Evolutionary conservation across 352 stramenopile species (phyloP), one percentile per base, ranked within the genome.

Genomic region (Aphanomyces invadans): DNA sequence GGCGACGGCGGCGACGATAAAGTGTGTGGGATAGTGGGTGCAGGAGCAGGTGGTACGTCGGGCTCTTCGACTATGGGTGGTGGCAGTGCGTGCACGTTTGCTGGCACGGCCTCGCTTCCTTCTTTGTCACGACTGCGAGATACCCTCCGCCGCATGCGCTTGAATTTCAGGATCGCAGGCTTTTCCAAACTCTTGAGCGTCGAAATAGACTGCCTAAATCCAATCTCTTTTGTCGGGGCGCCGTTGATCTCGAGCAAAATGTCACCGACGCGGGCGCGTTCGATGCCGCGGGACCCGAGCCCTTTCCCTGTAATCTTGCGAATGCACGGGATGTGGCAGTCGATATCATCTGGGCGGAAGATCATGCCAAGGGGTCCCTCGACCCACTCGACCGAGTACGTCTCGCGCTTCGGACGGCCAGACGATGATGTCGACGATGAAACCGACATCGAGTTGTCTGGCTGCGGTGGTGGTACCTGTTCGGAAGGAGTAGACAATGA

Each of bases 271-370:
- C 76, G 79, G 1, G 85, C 85, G 51, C 81, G 74, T 56, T 94
- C 85, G 79, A 94, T 94, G 56, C 85, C 85, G n/a, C 60, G 52
- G 4, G 85, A 92, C 36, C 85, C 85, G 4, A 80, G 80, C 36
- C 85, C 85, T 74, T 92, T 93, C 66, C 85, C 85, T 51, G 78
- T 87, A 71, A 94, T 94, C 71, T 94, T 94, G 59, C 85, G 85
- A 63, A 94, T 92, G 65, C 85, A 94, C 38, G 85, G 85, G 33
- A 94, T 83, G 57, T 94, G 84, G 69, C 86, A 91, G 51, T 94
- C 84, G 60, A 92, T 80, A 51, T 94, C 86, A 33, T 94, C 86
- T 3, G 86, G 86, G 32, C 84, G 83, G 29, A 94, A 72, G 69
- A 94, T 92, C 83, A 94, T 92, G 7, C 86, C 86, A 10, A 94